Evolutionary conservation across 768 basidiomycete genomes (phyloP), one percentile per base, ranked within the genome.

Genomic region (Boletus pseudopeckii): DNA sequence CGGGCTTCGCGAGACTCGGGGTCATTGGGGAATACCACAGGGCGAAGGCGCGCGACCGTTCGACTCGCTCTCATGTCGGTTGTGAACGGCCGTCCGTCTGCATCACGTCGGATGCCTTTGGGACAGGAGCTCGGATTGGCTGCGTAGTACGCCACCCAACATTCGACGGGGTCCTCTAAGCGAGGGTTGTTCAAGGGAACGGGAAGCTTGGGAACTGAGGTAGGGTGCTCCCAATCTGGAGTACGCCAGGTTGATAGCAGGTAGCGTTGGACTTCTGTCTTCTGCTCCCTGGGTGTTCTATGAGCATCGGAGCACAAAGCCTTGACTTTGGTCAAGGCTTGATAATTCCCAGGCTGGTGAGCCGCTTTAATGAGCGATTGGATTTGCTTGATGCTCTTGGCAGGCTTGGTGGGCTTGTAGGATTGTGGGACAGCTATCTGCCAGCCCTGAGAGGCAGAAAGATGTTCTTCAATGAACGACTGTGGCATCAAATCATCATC

Each of bases 31-130:
- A 70, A 63, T 28, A 72, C 65, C 13, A 68, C 53, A 2, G 78
- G 78, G 37, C 77, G 72, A 26, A 79, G 75, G n/a, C 75, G 76
- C 8, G 78, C 78, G 17, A 79, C 73, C n/a, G 64, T 72, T 32
- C 78, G 73, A 61, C 76, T 78, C 2, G 78, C 78, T 48, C 69
- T 73, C 62, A 79, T 72, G 60, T 79, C 78, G 7, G 70, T 62
- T 38, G 77, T 65, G 58, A 63, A 61, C 1, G 78, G 78, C 20
- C 64, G 66, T 14, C 72, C 71, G 52, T 67, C 65, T 11, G 64
- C 50, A 57, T 75, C 74, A 28, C 70, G 72, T 47, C 78, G 71
- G 52, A 79, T 77, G 48, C 78, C 78, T 50, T 74, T 75, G 9
- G 78, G 78, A 68, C 77, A 80, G 1, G 77, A 78, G 48, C 69